These are phyloP conservation scores for Pichia exigua DNA, from an alignment of 805 yeast species.

Conservation along the genomic window DNA sequence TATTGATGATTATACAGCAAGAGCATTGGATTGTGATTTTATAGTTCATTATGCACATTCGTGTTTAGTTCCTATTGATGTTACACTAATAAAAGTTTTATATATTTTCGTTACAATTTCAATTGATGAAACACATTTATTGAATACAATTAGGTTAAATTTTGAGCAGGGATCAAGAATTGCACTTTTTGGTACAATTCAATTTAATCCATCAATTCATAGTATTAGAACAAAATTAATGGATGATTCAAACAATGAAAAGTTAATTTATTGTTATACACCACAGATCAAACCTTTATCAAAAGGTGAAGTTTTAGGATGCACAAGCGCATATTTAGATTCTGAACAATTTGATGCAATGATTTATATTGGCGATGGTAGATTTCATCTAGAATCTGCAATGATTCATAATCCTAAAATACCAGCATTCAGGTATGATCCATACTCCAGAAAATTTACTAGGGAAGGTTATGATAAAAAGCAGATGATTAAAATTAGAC, in stretches of 20 bases:
- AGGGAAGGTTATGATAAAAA: slow-evolving; percentile 81
- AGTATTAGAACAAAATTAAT: slow-evolving; percentile 57
- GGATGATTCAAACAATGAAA: slow-evolving; percentile 25
- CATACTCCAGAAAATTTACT: slow-evolving; percentile 87
- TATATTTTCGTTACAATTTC: slow-evolving; percentile 91
- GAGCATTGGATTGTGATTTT: slow-evolving; percentile 87
- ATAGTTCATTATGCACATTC: slow-evolving; percentile 96
- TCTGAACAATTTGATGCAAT: slow-evolving; percentile 62
- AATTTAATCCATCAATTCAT: slow-evolving; percentile 92
- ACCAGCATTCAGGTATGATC: slow-evolving; percentile 92
- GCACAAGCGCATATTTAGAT: slow-evolving; percentile 82
- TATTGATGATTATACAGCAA: slow-evolving; percentile 92
- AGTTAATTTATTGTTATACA: slow-evolving; percentile 56
- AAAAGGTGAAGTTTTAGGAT: slow-evolving; percentile 93
- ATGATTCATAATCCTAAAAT: slow-evolving; percentile 95
- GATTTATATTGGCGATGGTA: slow-evolving; percentile 91
- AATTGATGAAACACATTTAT: slow-evolving; percentile 75
- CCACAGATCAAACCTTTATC: slow-evolving; percentile 92
- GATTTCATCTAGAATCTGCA: slow-evolving; percentile 91
- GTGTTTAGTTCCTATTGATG: slow-evolving; percentile 90
- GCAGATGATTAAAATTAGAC: slow-evolving; percentile 67
- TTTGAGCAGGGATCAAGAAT: slow-evolving; percentile 56
- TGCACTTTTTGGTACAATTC: slow-evolving; percentile 92
- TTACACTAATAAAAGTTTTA: slow-evolving; percentile 84
- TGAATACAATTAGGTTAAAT: slow-evolving; percentile 68